Base-by-base conservation (phyloP, 345 rosid genomes). In the Raphanus raphanistrum region DNA sequence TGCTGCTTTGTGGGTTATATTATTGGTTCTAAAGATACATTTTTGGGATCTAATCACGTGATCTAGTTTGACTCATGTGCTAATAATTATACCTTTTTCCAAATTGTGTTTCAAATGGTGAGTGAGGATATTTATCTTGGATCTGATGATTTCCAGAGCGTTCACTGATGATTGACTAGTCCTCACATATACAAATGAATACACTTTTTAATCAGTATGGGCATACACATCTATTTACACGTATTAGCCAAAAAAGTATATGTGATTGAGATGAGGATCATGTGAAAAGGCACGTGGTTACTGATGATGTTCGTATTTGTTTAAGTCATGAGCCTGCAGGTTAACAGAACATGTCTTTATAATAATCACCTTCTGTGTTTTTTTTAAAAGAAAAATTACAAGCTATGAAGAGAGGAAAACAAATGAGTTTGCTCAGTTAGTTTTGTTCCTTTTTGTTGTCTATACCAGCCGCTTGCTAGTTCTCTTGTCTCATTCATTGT, bases 11-110 rank as follows among this genome's bases (percentile, higher is more conserved):
- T 74, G 17, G 68, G 69, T n/a, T 74, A 63, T 69, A 68, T 41
- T 69, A 73, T 64, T 25, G 76, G 76, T 10, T 33, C 11, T 66
- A 5, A 28, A 28, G 60, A 12, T 26, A 54, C 79, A 32, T 74
- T 29, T 29, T 74, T 74, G 75, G 72, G 79, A 80, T 80, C 82
- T 80, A 63, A 80, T 16, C 82, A 80, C 79, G 82, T 80, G 79
- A 11, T 74, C 48, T 54, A 2, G 68, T 75, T 80, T 80, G 83
- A 80, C 83, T 75, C 64, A 0, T 74, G 79, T 74, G 78, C 75
- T 50, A 73, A 74, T 70, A 69, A 50, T 50, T 63, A 32, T 27
- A 45, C 10, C 59, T 61, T 73, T 26, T 5, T 50, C 57, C 63
- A 77, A 77, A 72, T 66, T 77, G 72, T 65, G 76, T 66, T 35